Percentiles rank a stretch among this genome's conserved stretches.
phyloP scores from a whole-genome alignment of 805 yeast genomes.

The Monosporozyma yasuniensis region DNA sequence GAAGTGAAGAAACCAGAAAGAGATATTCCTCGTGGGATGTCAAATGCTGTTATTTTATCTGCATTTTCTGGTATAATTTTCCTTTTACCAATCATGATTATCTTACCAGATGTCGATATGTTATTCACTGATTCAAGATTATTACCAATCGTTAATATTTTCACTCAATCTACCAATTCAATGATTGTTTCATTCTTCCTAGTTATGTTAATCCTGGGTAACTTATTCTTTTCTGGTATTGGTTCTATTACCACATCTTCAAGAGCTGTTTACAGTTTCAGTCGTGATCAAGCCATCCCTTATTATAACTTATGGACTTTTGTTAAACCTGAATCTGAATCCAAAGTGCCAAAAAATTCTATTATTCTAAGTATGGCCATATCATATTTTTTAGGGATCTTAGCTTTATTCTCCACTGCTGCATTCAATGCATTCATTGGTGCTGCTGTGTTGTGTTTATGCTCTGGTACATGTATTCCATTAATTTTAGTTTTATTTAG shows the following conservation, averaged over 20 bases:
- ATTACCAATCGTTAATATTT: slow-evolving; percentile 71
- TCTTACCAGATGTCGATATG: slow-evolving; percentile 54
- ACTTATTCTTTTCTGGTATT: slow-evolving; percentile 65
- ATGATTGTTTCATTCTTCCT: slow-evolving; percentile 59
- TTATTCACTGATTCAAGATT: slow-evolving; percentile 54
- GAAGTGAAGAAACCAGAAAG: slow-evolving; percentile 70
- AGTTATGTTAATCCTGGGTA: slow-evolving; percentile 57
- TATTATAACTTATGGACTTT: slow-evolving; percentile 53
- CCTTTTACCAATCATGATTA: slow-evolving; percentile 60
- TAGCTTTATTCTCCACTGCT: slow-evolving; percentile 60
- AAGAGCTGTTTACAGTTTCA: slow-evolving; percentile 72
- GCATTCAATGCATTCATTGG: slow-evolving; percentile 82
- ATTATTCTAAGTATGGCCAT: slow-evolving; percentile 54
- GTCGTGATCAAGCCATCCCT: slow-evolving; percentile 77
- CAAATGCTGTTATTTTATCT: slow-evolving; percentile 55
- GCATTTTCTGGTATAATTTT: slow-evolving; percentile 63
- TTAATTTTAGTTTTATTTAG: slow-evolving; percentile 53
- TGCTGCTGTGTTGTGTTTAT: slow-evolving; percentile 65
- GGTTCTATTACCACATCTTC: slow-evolving; percentile 78
- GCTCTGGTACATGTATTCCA: slow-evolving; percentile 72
- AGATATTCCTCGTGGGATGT: slow-evolving; percentile 65
- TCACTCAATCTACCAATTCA: slow-evolving; percentile 62
- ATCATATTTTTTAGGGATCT: slow-evolving; percentile 49
- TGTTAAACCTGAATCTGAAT: slow-evolving; percentile 47
- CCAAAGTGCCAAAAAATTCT: slow-evolving; percentile 63